Percentiles rank a stretch among this genome's conserved stretches.
Conservation (phyloP, 2,329 filamentous ascomycete species). For the Penicillium sp. region DNA sequence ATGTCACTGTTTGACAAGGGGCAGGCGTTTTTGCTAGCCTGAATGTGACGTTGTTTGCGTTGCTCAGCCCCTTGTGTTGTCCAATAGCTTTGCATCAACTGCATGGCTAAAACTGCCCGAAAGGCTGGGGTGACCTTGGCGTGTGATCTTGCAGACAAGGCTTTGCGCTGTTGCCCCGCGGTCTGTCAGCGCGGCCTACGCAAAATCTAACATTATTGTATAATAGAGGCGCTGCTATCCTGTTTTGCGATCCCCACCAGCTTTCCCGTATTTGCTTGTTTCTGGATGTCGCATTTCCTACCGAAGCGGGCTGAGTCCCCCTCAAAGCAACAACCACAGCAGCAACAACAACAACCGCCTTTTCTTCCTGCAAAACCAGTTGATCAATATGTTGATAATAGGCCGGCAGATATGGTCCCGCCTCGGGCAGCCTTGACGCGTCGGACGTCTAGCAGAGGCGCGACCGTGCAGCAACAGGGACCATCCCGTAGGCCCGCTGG, state of each 20-base stretch:
- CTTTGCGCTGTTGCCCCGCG: not conserved
- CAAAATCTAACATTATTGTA: not conserved
- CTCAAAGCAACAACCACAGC: not conserved
- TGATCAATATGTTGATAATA: not conserved
- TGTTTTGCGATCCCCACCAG: not conserved
- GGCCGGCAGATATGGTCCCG: not conserved
- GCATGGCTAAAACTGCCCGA: constrained; percentile 8
- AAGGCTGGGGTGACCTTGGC: constrained; percentile 4
- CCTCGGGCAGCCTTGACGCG: not conserved
- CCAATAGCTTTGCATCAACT: not conserved
- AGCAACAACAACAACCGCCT: no score
- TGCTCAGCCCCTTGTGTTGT: no score
- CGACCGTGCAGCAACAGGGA: not conserved
- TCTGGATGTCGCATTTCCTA: not conserved
- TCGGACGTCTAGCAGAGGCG: no score
- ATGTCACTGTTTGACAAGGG: not conserved
- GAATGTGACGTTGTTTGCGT: not conserved
- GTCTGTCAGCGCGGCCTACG: not conserved
- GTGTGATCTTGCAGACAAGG: not conserved
- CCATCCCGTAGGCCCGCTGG: not conserved
- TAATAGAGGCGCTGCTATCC: not conserved
- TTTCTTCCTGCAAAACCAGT: not conserved
- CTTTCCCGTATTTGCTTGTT: not conserved
- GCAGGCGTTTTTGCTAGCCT: not conserved
- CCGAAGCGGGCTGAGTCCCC: not conserved